Evolutionary conservation across 208 protist genomes (phyloP), one percentile per base, ranked within the genome.

Genomic region (Trypanosoma congolense): DNA sequence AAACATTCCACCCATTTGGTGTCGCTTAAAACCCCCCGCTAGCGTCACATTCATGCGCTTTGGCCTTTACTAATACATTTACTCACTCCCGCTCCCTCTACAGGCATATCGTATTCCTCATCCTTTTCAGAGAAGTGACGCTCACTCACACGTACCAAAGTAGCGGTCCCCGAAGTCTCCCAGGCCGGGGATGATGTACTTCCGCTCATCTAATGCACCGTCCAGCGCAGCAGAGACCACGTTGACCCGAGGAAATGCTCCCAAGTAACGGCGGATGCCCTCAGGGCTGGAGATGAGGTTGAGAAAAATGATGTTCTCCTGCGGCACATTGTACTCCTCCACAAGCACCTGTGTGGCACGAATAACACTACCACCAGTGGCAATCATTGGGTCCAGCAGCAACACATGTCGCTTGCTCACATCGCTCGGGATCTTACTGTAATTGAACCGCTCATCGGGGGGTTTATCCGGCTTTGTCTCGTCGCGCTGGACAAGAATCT

Each of bases 401-500:
- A 99, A 75, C 38, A 98, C 94, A 21, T 80, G 74, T 19, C 96
- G 84, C 8, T 57, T 51, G 18, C 68, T 57, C 19, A 98, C 93
- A 72, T 98, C 97, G 10, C 74, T 70, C 8, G 97, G 97, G 58
- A 99, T 66, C 75, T 98, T 98, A 28, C 78, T 87, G 67, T 99
- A 99, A 69, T 87, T 96, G 25, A 92, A 88, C 67, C 77, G 62
- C 30, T 78, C 62, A 69, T 97, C 87, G 19, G 96, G 96, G n/a
- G 29, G 28, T 73, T 93, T 93, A 12, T 93, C 64, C 3, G 65
- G 81, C 29, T 79, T 96, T 18, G 55, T 42, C 79, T 99, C 97
- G 56, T 98, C 80, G 36, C 97, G 87, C 83, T 99, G 97, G 45
- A 99, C 97, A 29, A 99, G 82, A 38, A 99, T 98, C 72, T 99